phyloP scores from a whole-genome alignment of 1,284 basidiomycete species.

The Puccinia sorghi region DNA sequence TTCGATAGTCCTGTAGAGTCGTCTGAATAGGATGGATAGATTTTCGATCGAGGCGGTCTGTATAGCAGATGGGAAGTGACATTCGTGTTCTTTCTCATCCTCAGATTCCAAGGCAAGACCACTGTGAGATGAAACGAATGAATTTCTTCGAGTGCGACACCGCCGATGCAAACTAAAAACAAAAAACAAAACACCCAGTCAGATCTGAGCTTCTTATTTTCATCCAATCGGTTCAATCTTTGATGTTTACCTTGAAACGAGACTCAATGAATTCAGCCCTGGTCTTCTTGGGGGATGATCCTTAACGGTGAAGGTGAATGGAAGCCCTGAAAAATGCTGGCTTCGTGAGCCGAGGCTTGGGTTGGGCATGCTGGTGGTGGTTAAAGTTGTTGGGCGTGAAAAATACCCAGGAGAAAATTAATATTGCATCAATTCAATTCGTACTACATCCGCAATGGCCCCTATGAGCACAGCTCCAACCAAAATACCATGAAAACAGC shows the following conservation, averaged over 20 bases:
- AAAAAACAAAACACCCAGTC: neutral
- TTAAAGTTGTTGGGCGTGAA: neutral
- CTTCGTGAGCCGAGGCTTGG: conserved; percentile 9
- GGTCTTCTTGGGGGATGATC: conserved; percentile 22
- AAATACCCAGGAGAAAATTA: neutral
- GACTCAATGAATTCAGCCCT: conserved; percentile 33
- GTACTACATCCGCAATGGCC: too few relatives aligned
- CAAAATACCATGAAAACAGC: too few relatives aligned
- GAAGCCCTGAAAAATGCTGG: conserved; percentile 15
- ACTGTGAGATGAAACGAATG: conserved; percentile 29
- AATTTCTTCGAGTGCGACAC: conserved; percentile 48
- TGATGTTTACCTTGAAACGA: conserved; percentile 36
- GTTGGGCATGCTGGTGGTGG: conserved; percentile 2
- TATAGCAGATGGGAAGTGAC: conserved; percentile 44
- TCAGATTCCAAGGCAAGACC: conserved; percentile 23
- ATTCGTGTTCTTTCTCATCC: conserved; percentile 45
- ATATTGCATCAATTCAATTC: neutral
- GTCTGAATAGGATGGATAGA: conserved; percentile 43
- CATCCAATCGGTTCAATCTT: neutral
- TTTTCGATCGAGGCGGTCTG: conserved; percentile 38
- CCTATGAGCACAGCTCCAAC: too few relatives aligned
- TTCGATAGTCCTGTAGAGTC: conserved; percentile 34
- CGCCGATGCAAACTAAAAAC: conserved; percentile 47
- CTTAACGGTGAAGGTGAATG: neutral
- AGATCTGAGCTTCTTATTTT: neutral